A percentile compares a stretch with the other conserved stretches of the same genome.
These are phyloP conservation scores for Cytospora piceicola DNA, from an alignment of 2,329 filamentous ascomycete genomes.

Conservation along the genomic window DNA sequence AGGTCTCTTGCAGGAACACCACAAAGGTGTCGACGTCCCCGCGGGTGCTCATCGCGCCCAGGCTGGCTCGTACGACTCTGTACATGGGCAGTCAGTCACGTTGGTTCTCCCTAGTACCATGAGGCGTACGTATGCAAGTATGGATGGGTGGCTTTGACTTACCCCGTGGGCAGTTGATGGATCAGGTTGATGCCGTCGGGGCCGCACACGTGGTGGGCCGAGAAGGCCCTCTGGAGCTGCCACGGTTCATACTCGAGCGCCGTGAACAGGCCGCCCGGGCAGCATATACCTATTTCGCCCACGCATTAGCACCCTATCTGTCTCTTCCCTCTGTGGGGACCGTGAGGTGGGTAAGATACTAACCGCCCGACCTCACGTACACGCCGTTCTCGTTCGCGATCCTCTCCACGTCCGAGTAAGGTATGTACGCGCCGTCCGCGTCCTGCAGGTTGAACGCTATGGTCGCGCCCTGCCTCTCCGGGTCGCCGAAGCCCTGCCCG, in stretches of 20 bases:
- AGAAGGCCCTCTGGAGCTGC: conserved; percentile 58
- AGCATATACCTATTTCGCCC: conserved; percentile 48
- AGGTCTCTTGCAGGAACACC: conserved; percentile 48
- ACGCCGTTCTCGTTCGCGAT: conserved; percentile 59
- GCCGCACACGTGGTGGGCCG: conserved; percentile 61
- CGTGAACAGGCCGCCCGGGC: conserved; percentile 52
- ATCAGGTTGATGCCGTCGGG: conserved; percentile 57
- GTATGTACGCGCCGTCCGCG: conserved; percentile 56
- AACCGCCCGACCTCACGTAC: conserved; percentile 63
- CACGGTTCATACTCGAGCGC: conserved; percentile 54
- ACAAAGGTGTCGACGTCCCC: conserved; percentile 57
- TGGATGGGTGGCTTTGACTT: conserved; percentile 18
- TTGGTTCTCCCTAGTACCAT: background rate
- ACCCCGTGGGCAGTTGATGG: conserved; percentile 58
- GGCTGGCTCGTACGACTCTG: conserved; percentile 62
- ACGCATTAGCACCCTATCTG: background rate
- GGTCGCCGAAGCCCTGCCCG: conserved; percentile 51
- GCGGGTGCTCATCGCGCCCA: conserved; percentile 65
- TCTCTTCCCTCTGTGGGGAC: background rate
- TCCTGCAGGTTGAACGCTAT: conserved; percentile 65
- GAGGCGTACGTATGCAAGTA: no score
- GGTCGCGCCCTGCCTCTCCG: conserved; percentile 60
- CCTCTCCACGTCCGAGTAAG: conserved; percentile 63
- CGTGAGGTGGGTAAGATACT: conserved; percentile 20
- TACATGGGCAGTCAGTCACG: conserved; percentile 10